These are phyloP conservation scores for Chaetomium olivaceum DNA, from an alignment of 2,329 filamentous ascomycete genomes.

Conservation along the genomic window DNA sequence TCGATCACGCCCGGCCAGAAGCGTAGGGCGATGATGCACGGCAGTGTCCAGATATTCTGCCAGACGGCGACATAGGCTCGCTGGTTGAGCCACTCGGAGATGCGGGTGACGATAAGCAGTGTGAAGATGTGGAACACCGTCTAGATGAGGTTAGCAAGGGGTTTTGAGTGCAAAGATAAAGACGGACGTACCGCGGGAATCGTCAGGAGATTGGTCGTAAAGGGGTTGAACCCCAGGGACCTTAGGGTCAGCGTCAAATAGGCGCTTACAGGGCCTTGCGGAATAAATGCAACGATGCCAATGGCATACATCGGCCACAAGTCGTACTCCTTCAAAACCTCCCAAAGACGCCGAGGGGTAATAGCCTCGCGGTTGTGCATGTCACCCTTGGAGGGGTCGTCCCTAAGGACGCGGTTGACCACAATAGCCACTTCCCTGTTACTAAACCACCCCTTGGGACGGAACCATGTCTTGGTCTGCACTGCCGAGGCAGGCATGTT, in stretches of 20 bases:
- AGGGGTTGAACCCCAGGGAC: conserved; percentile 52
- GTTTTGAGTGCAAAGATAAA: background rate
- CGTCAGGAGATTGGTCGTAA: conserved; percentile 57
- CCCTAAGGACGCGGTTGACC: conserved; percentile 57
- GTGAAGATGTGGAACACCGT: conserved; percentile 53
- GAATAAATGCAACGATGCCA: conserved; percentile 52
- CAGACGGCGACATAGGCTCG: conserved; percentile 48
- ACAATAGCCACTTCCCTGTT: conserved; percentile 59
- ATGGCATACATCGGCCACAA: conserved; percentile 57
- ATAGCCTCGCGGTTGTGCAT: conserved; percentile 61
- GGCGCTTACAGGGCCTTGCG: conserved; percentile 46
- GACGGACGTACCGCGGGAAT: conserved; percentile 51
- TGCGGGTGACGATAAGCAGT: conserved; percentile 51
- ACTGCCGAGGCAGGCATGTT: conserved; percentile 53
- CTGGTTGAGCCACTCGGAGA: conserved; percentile 54
- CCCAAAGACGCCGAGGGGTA: conserved; percentile 49
- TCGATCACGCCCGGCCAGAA: conserved; percentile 46
- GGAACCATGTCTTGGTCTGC: conserved; percentile 52
- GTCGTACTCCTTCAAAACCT: conserved; percentile 55
- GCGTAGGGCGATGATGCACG: conserved; percentile 52
- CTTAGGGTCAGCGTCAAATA: conserved; percentile 57
- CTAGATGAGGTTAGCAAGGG: conserved; percentile 19
- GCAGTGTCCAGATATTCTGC: conserved; percentile 56
- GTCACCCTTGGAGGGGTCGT: conserved; percentile 59
- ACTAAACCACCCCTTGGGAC: conserved; percentile 57